Percentiles rank a stretch among this genome's conserved stretches.
phyloP scores from a whole-genome alignment of 2,329 filamentous ascomycete species.

The Alternaria sp. region DNA sequence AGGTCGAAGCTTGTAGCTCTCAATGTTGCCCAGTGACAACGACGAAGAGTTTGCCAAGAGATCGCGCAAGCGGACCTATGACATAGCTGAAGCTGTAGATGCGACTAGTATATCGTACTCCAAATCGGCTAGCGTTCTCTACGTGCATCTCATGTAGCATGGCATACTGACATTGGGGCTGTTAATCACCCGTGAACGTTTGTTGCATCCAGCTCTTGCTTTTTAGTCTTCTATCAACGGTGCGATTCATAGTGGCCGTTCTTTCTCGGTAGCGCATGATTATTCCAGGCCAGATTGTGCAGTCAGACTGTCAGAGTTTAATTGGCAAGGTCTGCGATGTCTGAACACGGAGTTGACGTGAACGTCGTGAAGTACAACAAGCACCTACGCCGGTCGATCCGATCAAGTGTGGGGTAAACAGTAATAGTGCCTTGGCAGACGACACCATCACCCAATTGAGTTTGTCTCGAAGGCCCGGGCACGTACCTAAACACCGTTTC shows the following conservation, averaged over 20 bases:
- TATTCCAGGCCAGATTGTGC: neutral
- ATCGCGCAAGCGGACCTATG: conserved; percentile 30
- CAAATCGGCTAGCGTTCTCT: conserved; percentile 28
- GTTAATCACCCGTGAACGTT: conserved; percentile 4
- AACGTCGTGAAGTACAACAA: conserved; percentile 33
- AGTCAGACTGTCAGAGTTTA: neutral
- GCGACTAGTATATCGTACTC: conserved; percentile 26
- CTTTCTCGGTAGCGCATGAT: neutral
- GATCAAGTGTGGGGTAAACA: conserved; percentile 41
- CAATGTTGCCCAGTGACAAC: conserved; percentile 28
- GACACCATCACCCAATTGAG: conserved; percentile 35
- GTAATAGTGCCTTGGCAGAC: conserved; percentile 41
- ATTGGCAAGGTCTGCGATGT: conserved; percentile 2
- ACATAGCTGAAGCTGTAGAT: conserved; percentile 25
- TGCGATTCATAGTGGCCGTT: neutral
- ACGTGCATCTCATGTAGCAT: conserved; percentile 17
- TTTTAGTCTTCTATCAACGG: neutral
- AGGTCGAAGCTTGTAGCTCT: conserved; percentile 25
- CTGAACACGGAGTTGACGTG: conserved; percentile 20
- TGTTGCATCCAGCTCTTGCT: conserved; percentile 10
- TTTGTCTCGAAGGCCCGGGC: conserved; percentile 22
- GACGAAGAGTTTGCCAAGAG: conserved; percentile 29
- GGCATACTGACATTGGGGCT: conserved; percentile 27
- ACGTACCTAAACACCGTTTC: conserved; percentile 20
- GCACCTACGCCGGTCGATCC: conserved; percentile 35